Percentiles rank a stretch among this genome's conserved stretches.
Evolutionary conservation across 2,329 filamentous ascomycete species (phyloP).

Genomic region (Fusarium annulatum): DNA sequence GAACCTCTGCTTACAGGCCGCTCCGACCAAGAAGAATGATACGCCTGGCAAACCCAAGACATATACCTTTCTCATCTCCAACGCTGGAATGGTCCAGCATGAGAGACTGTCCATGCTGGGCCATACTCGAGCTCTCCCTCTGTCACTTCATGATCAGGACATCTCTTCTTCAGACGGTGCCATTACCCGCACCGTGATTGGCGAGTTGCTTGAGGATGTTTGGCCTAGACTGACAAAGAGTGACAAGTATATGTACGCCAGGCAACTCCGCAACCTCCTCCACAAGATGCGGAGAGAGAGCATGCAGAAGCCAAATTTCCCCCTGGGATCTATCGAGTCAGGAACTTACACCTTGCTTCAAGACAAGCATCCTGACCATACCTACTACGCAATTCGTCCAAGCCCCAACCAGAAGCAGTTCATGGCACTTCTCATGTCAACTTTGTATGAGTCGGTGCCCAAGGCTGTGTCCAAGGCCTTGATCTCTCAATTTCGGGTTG

Average conservation of each 20-base stretch:
- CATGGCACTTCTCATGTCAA: constrained; percentile 44
- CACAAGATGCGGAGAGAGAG: constrained; percentile 32
- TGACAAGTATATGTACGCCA: constrained; percentile 40
- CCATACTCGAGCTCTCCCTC: constrained; percentile 24
- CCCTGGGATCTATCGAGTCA: constrained; percentile 38
- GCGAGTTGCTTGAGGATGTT: constrained; percentile 45
- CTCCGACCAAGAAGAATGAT: constrained; percentile 1
- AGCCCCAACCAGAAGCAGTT: constrained; percentile 31
- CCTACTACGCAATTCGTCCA: constrained; percentile 46
- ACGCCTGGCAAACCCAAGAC: neutral
- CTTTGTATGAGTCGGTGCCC: constrained; percentile 43
- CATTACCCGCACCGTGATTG: constrained; percentile 28
- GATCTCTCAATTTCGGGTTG: constrained; percentile 27
- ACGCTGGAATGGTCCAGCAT: constrained; percentile 37
- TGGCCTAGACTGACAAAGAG: constrained; percentile 40
- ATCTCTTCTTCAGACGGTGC: constrained; percentile 1
- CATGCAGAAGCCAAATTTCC: neutral
- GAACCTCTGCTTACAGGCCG: constrained; percentile 15
- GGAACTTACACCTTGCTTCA: constrained; percentile 41
- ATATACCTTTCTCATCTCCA: constrained; percentile 32
- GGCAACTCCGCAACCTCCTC: constrained; percentile 45
- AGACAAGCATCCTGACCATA: constrained; percentile 44
- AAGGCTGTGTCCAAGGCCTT: constrained; percentile 35
- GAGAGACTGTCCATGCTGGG: constrained; percentile 19
- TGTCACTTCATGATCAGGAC: constrained; percentile 15